These are phyloP conservation scores for Penium margaritaceum DNA, from an alignment of 139 green algal genomes.

Conservation along the genomic window DNA sequence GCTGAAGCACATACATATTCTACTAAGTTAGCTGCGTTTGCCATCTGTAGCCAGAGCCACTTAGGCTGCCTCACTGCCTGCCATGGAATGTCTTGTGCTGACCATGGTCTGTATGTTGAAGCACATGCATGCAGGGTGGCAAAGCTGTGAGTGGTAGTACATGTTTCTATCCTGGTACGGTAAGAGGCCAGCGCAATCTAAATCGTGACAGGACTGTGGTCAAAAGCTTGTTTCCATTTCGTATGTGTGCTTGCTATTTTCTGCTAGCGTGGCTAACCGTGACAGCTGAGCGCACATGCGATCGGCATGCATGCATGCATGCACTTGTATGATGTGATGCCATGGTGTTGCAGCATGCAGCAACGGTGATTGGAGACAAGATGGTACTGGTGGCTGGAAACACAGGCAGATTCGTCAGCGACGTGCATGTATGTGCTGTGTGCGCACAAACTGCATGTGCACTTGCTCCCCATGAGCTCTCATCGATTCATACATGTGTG, in stretches of 20 bases:
- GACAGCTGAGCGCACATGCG: background rate
- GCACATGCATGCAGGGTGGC: background rate
- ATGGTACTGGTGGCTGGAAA: constrained; percentile 81
- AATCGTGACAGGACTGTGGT: background rate
- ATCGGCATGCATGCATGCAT: too few relatives aligned
- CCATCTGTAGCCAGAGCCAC: too few relatives aligned
- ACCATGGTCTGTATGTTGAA: background rate
- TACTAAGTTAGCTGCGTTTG: too few relatives aligned
- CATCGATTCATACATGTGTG: too few relatives aligned
- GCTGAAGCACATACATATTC: background rate
- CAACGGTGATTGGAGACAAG: constrained; percentile 55
- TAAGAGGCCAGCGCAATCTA: background rate
- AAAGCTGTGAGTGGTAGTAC: background rate
- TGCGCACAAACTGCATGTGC: too few relatives aligned
- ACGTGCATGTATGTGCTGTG: constrained; percentile 70
- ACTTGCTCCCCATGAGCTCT: too few relatives aligned
- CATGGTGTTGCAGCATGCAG: constrained; percentile 54
- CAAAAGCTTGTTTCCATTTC: background rate
- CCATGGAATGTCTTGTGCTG: too few relatives aligned
- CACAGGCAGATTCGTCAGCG: constrained; percentile 75
- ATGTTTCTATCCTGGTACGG: background rate
- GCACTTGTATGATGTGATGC: background rate
- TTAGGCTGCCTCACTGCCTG: too few relatives aligned
- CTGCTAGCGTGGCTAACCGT: background rate
- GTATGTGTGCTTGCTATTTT: too few relatives aligned